Conservation (phyloP, 371 early-diverging fungal genomes). For the Nematocida sp. region DNA sequence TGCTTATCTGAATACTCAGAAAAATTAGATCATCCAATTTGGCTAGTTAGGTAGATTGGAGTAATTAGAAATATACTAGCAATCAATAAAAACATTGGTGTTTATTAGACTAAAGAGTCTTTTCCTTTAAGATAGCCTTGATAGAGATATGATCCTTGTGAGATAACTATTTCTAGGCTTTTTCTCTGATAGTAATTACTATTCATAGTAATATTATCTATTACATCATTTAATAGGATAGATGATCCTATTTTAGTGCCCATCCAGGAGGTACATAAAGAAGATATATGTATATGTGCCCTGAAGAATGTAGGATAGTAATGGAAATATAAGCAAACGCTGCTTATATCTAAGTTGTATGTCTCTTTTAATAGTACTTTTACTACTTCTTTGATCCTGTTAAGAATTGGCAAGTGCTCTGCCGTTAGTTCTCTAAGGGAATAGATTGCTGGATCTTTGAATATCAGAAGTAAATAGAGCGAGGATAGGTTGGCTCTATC, state of each 20-base stretch:
- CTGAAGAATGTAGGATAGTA: conserved; percentile 51
- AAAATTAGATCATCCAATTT: too few relatives aligned
- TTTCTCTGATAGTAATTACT: conserved; percentile 12
- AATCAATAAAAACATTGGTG: background rate
- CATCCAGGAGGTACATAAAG: background rate
- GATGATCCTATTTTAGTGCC: conserved; percentile 14
- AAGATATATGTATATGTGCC: conserved; percentile 33
- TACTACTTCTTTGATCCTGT: background rate
- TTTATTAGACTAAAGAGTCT: background rate
- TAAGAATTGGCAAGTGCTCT: conserved; percentile 26
- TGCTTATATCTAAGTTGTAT: conserved; percentile 7
- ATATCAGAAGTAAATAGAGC: conserved; percentile 57
- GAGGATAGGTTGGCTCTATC: conserved; percentile 23
- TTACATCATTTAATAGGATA: conserved; percentile 39
- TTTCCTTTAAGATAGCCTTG: background rate
- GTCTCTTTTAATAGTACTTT: background rate
- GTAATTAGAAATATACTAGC: too few relatives aligned
- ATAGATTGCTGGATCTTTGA: conserved; percentile 53
- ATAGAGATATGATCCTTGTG: conserved; percentile 32
- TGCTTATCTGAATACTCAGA: too few relatives aligned
- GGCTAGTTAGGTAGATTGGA: background rate
- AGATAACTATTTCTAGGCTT: conserved; percentile 15
- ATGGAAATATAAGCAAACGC: conserved; percentile 35
- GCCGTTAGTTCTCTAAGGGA: conserved; percentile 23
- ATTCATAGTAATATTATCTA: conserved; percentile 7